Evolutionary conservation across 257 asterid species (phyloP), one percentile per base, ranked within the genome.

Genomic region (Galeopsis tetrahit): DNA sequence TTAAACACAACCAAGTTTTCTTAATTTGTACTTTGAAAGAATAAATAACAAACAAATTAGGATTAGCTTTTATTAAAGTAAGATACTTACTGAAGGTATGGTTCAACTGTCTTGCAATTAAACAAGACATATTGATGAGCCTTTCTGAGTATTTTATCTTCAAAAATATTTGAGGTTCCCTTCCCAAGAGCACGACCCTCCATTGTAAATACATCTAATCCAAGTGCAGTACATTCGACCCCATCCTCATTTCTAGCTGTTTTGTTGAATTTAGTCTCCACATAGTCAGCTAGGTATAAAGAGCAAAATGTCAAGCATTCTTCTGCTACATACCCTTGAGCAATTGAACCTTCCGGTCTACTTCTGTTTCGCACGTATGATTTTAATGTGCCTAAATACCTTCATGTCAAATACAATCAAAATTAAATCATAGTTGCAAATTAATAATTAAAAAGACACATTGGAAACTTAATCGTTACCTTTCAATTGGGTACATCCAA

Each of bases 401-500:
- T 67, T 6, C 5, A 33, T 14, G 36, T 33, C 62, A 67, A 3
- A 33, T 49, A 1, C 3, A 34, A 36, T 44, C 51, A 7, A 48
- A 0, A 7, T 0, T 38, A 40, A 2, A 63, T 11, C 28, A 0
- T n/a, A 14, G 17, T n/a, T 7, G 15, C 7, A 6, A 43, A 44
- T 10, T 6, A 46, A 31, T 5, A 11, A 46, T 32, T 4, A 2
- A 1, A 46, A 35, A 17, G 14, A 63, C 15, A 21, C 6, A 15
- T 51, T 33, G 7, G 15, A 2, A 49, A 10, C 21, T 34, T 14
- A 67, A 1, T 2, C 2, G 4, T 6, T 67, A 67, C 62, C 62
- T 67, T 51, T 67, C 62, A 34, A 67, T 14, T 0, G 72, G 62
- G 17, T 67, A 67, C 62, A 51, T 67, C 72, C 49, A 67, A n/a